phyloP scores from a whole-genome alignment of 106 monocot species.

The Chionographis japonica region DNA sequence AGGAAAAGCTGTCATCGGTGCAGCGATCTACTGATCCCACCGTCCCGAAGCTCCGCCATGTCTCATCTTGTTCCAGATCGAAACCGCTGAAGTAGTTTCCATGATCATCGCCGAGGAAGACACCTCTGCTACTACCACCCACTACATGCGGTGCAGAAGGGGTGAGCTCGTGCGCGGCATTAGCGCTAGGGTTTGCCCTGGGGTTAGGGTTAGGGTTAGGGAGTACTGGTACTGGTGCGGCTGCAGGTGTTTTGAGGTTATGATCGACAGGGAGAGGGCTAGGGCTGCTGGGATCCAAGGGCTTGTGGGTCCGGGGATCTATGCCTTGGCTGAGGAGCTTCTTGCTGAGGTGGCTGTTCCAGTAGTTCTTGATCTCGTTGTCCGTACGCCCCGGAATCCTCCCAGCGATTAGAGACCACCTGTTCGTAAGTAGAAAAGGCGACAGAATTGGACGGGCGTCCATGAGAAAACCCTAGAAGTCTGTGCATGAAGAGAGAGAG shows the following conservation, averaged over 20 bases:
- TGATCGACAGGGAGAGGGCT: background rate
- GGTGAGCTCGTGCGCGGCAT: background rate
- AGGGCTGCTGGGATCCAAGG: constrained; percentile 10
- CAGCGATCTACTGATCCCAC: background rate
- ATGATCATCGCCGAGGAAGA: background rate
- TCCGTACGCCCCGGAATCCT: constrained; percentile 76
- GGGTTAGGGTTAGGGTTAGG: constrained; percentile 7
- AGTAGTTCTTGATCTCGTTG: constrained; percentile 90
- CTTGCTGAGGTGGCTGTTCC: constrained; percentile 78
- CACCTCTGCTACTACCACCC: background rate
- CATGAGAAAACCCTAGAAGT: too few relatives aligned
- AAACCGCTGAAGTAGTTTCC: background rate
- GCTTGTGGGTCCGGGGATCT: constrained; percentile 62
- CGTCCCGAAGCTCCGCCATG: background rate
- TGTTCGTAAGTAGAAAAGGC: background rate
- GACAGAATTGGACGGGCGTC: too few relatives aligned
- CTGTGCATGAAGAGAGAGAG: background rate
- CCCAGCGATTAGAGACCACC: constrained; percentile 85
- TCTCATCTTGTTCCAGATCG: background rate
- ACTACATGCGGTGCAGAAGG: background rate
- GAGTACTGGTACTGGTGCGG: too few relatives aligned
- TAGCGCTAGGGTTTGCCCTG: background rate
- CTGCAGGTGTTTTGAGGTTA: background rate
- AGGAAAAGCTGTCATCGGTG: constrained; percentile 30
- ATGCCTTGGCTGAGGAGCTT: constrained; percentile 64